Base-by-base conservation (phyloP, 441 rosid species). In the Pelargonium fulgidum region DNA sequence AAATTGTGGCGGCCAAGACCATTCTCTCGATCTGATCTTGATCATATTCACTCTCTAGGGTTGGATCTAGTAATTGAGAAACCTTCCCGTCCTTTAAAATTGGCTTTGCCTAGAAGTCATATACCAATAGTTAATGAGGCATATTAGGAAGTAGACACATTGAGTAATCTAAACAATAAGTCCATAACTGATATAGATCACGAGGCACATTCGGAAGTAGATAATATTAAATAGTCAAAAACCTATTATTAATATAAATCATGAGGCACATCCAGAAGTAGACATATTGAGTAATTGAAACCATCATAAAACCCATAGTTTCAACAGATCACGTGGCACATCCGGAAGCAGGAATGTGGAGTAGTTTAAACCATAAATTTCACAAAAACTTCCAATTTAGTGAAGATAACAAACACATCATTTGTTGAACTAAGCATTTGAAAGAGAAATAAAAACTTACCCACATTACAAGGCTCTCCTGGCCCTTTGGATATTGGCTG, bases 381-480 rank as follows among this genome's bases (percentile, higher is more conserved):
- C 0, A 33, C 0, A 3, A 3, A 33, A 33, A 33, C 5, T 3
- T 33, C 39, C 5, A 33, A 33, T 33, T 33, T 33, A 33, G 39
- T 3, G 7, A 33, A 33, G 39, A 33, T 33, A 33, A 33, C 5
- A 0, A 33, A 33, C 39, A 33, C 7, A 33, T 33, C 39, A 33
- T 33, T 33, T 3, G 0, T 3, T 33, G 39, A 33, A 33, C 39
- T 33, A 33, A 5, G 3, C 7, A 33, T 33, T 33, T 33, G 0
- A 3, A 33, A 3, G 39, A 5, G 39, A 33, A 33, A 50, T 12
- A 50, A 66, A 36, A 29, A 74, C 94, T 79, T 84, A 93, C 98
- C 98, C 98, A 93, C 86, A 93, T 79, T 71, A 90, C 87, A 61
- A 93, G 91, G 84, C 97, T 90, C 83, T 85, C 92, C 67, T 77